phyloP scores from a whole-genome alignment of 2,329 filamentous ascomycete species.

The Niveomyces coronatus region DNA sequence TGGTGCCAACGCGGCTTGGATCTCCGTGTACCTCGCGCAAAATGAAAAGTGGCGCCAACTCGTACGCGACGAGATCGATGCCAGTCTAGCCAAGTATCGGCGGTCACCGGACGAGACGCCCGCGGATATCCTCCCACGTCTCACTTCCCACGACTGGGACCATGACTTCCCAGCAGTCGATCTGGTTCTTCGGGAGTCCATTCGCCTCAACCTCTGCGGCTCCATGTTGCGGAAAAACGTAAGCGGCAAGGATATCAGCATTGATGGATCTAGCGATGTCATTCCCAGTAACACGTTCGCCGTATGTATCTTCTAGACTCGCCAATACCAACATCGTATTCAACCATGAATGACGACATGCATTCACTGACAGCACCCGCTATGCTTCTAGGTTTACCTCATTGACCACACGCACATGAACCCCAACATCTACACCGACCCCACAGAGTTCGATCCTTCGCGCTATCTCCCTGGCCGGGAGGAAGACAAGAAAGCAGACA shows the following conservation, averaged over 20 bases:
- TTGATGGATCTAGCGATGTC: conserved; percentile 34
- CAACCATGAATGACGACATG: too few species aligned
- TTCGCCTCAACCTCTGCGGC: conserved; percentile 39
- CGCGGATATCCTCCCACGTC: conserved; percentile 27
- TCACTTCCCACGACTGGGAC: conserved; percentile 46
- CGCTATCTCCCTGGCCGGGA: conserved; percentile 35
- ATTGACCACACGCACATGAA: conserved; percentile 38
- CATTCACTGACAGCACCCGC: too few species aligned
- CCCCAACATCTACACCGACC: conserved; percentile 36
- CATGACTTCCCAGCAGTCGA: conserved; percentile 41
- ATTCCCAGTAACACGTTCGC: conserved; percentile 39
- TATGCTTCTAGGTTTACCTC: conserved; percentile 26
- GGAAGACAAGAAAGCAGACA: conserved; percentile 29
- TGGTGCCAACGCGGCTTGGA: conserved; percentile 43
- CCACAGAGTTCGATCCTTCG: conserved; percentile 37
- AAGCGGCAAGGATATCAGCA: conserved; percentile 32
- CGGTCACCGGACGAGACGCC: conserved; percentile 18
- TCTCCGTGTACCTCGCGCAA: conserved; percentile 38
- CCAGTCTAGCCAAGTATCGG: conserved; percentile 32
- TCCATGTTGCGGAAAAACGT: conserved; percentile 41
- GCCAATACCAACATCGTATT: too few species aligned
- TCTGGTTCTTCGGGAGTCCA: conserved; percentile 40
- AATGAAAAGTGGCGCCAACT: conserved; percentile 34
- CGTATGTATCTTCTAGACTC: conserved; percentile 21
- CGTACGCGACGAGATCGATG: conserved; percentile 37